Evolutionary conservation across 1,284 basidiomycete genomes (phyloP), one percentile per base, ranked within the genome.

Genomic region (Ganoderma leucocontextum): DNA sequence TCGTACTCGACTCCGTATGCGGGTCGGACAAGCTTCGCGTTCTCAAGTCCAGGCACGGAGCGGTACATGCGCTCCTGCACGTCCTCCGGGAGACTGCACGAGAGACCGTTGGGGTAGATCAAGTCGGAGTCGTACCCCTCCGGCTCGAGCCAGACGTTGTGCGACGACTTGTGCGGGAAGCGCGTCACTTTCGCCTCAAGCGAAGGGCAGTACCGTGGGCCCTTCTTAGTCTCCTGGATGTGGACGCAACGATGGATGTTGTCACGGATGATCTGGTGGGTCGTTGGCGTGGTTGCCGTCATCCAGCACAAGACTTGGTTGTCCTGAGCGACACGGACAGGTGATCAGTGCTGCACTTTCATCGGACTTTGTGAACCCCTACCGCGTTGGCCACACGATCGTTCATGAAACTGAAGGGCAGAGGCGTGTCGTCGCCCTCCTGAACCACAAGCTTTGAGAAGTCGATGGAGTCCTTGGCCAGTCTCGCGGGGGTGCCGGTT

Each of bases 1-100:
- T 97, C 95, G 74, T 97, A 97, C 77, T 97, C 95, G 42, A 97
- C 95, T 1, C 95, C 95, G 80, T 97, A 97, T 0, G 95, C 95
- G 0, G 95, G 94, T 72, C 86, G 83, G 2, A 94, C 85, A 84
- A 97, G 92, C 75, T 91, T 87, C 12, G 91, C 95, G 33, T 91
- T 89, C 80, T 96, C 94, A 29, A 97, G 82, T 0, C 95, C 95
- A 0, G 90, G 91, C 44, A 97, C 90, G 0, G 93, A 94, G 22
- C 90, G 88, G 80, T 97, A 87, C 87, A 97, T 89, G 7, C 84
- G 78, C 72, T 91, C 87, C 78, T 97, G 95, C 1, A 92, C 80
- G 67, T 96, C 95, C 77, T 93, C 90, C 0, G 95, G 93, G 69
- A 97, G 85, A 60, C 94, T 95, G 75, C 92, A 93, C 0, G 95